Percentiles rank a stretch among this genome's conserved stretches.
phyloP scores from a whole-genome alignment of 2,329 filamentous ascomycete species.

The Tolypocladium amazonense region DNA sequence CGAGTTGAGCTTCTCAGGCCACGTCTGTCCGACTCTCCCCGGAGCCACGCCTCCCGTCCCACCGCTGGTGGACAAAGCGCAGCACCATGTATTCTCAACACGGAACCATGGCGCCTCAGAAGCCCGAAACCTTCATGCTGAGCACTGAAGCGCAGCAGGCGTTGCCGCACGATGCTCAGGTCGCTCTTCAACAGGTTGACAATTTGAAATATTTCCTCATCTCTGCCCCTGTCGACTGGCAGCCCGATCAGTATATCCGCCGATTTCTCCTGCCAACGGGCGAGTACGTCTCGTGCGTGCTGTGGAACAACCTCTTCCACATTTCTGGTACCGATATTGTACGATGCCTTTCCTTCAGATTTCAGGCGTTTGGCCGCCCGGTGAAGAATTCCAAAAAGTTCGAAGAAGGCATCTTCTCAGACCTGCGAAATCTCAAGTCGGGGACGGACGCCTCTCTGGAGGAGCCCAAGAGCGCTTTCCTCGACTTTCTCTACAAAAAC shows the following conservation, averaged over 20 bases:
- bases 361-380: conserved; percentile 94
- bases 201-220: conserved; percentile 99
- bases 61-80: conserved; percentile 13
- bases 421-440: conserved; percentile 94
- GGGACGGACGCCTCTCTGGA: conserved; percentile 96
- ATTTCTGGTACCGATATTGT: conserved; percentile 99
- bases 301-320: conserved; percentile 98
- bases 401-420: conserved; percentile 98
- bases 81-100: conserved; percentile 73
- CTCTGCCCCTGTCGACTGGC: conserved; percentile 96
- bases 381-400: conserved; percentile 99
- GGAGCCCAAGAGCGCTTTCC: conserved; percentile 95
- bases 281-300: conserved; percentile 96
- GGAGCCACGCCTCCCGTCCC: conserved; percentile 2
- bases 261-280: conserved; percentile 92
- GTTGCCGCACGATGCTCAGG: conserved; percentile 89
- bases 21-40: background rate
- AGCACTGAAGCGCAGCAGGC: conserved; percentile 95
- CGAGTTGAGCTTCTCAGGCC: background rate
- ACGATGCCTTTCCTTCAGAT: conserved; percentile 92
- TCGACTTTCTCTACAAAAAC: conserved; percentile 99
- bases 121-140: conserved; percentile 97
- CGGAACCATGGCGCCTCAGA: conserved; percentile 83
- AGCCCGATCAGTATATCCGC: conserved; percentile 90
- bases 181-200: conserved; percentile 95